phyloP scores from a whole-genome alignment of 2,329 filamentous ascomycete genomes.

The Blumeriella jaapii region DNA sequence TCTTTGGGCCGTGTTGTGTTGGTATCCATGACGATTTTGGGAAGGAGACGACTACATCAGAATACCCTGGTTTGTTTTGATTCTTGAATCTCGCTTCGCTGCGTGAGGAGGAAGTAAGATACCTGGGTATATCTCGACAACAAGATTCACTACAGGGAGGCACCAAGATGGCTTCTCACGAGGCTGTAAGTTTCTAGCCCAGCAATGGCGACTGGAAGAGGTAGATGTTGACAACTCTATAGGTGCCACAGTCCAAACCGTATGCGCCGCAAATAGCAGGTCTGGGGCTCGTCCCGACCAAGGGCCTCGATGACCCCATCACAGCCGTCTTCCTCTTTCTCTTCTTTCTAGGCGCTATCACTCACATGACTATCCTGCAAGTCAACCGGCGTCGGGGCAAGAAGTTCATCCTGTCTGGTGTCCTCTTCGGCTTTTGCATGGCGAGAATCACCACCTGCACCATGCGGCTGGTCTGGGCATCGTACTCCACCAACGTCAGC shows the following conservation, averaged over 20 bases:
- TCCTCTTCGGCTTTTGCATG: slow-evolving; percentile 43
- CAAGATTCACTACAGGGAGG: no score
- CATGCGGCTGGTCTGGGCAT: slow-evolving; percentile 50
- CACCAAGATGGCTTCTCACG: neutral
- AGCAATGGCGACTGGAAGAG: no score
- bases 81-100: no score
- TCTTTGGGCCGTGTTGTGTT: no score
- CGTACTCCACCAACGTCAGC: slow-evolving; percentile 26
- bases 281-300: slow-evolving; percentile 47
- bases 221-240: neutral
- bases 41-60: no score
- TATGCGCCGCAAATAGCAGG: slow-evolving; percentile 32
- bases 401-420: slow-evolving; percentile 47
- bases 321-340: slow-evolving; percentile 49
- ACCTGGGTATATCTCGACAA: no score
- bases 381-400: slow-evolving; percentile 38
- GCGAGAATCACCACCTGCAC: slow-evolving; percentile 29
- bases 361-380: slow-evolving; percentile 48
- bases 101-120: no score
- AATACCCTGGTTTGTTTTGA: no score
- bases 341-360: slow-evolving; percentile 40
- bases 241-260: slow-evolving; percentile 7
- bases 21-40: no score
- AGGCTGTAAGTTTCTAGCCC: neutral
- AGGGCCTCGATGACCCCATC: slow-evolving; percentile 51